These are phyloP conservation scores for Cladosporium sphaerospermum DNA, from an alignment of 2,329 filamentous ascomycete species.

Conservation along the genomic window DNA sequence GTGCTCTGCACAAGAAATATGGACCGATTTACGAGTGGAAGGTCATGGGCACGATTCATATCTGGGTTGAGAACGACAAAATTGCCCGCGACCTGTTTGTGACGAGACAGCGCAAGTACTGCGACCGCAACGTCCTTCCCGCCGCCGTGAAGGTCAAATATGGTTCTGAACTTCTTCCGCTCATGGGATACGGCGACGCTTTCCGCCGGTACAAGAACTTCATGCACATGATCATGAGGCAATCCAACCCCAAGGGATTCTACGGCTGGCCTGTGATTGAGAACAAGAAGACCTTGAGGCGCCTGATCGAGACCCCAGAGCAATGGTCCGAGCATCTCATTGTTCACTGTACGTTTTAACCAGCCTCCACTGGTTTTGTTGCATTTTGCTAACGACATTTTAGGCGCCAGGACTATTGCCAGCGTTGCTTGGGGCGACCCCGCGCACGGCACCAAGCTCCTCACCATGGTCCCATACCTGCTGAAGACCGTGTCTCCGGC, in stretches of 20 bases:
- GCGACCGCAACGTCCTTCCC: slow-evolving; percentile 31
- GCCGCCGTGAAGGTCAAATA: slow-evolving; percentile 27
- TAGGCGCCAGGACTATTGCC: slow-evolving; percentile 26
- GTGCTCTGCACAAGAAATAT: slow-evolving; percentile 29
- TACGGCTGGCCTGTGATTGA: slow-evolving; percentile 28
- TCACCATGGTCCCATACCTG: slow-evolving; percentile 29
- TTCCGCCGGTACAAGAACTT: slow-evolving; percentile 30
- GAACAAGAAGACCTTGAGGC: slow-evolving; percentile 30
- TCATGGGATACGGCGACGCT: slow-evolving; percentile 28
- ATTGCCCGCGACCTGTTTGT: slow-evolving; percentile 31
- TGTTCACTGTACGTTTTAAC: slow-evolving; percentile 21
- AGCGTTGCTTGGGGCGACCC: slow-evolving; percentile 30
- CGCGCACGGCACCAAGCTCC: slow-evolving; percentile 29
- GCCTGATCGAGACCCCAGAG: slow-evolving; percentile 27
- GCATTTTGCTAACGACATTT: neutral
- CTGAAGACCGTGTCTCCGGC: slow-evolving; percentile 30
- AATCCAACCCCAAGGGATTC: slow-evolving; percentile 26
- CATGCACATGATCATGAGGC: slow-evolving; percentile 30
- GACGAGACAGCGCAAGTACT: slow-evolving; percentile 27
- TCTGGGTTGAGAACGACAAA: slow-evolving; percentile 33
- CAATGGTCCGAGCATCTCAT: slow-evolving; percentile 30
- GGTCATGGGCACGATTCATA: slow-evolving; percentile 27
- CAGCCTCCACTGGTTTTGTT: too few relatives aligned
- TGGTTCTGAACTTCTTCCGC: slow-evolving; percentile 28
- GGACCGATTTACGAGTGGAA: slow-evolving; percentile 32